These are phyloP conservation scores for Saccharomycopsis sp. DNA, from an alignment of 805 yeast genomes.

Conservation along the genomic window DNA sequence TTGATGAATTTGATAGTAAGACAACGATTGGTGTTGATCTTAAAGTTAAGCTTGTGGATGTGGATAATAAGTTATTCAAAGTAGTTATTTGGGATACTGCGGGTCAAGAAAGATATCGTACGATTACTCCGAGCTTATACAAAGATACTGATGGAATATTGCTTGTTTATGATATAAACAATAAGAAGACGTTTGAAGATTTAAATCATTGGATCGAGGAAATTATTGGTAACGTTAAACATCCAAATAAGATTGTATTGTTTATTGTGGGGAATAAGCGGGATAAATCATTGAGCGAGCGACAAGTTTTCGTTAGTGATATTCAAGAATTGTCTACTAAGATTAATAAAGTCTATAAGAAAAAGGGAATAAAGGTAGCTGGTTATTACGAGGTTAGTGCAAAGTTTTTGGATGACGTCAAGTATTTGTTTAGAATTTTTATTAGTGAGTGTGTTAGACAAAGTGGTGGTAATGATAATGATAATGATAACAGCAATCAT, in stretches of 20 bases:
- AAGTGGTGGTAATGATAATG: not conserved
- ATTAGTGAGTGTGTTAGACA: conserved; percentile 19
- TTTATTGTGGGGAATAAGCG: conserved; percentile 41
- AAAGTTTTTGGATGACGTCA: conserved; percentile 28
- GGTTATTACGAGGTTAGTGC: conserved; percentile 44
- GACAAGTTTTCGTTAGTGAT: conserved; percentile 35
- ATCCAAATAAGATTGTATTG: conserved; percentile 27
- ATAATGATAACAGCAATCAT: not conserved
- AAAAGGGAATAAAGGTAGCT: conserved; percentile 28
- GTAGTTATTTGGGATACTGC: conserved; percentile 46
- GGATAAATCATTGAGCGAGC: conserved; percentile 26
- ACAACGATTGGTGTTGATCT: conserved; percentile 43
- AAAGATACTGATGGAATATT: conserved; percentile 42
- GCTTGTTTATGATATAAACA: conserved; percentile 39
- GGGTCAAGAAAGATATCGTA: conserved; percentile 43
- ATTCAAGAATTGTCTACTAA: conserved; percentile 29
- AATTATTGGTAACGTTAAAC: conserved; percentile 30
- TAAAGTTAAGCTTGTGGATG: conserved; percentile 36
- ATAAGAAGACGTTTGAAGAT: conserved; percentile 31
- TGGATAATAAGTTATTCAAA: conserved; percentile 38
- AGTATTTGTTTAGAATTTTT: conserved; percentile 20
- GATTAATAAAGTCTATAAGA: conserved; percentile 27
- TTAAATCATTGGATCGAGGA: conserved; percentile 38
- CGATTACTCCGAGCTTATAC: conserved; percentile 39
- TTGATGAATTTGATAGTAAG: conserved; percentile 31